Evolutionary conservation across 148 eudicot species (phyloP).

Genomic region (Silene conica): DNA sequence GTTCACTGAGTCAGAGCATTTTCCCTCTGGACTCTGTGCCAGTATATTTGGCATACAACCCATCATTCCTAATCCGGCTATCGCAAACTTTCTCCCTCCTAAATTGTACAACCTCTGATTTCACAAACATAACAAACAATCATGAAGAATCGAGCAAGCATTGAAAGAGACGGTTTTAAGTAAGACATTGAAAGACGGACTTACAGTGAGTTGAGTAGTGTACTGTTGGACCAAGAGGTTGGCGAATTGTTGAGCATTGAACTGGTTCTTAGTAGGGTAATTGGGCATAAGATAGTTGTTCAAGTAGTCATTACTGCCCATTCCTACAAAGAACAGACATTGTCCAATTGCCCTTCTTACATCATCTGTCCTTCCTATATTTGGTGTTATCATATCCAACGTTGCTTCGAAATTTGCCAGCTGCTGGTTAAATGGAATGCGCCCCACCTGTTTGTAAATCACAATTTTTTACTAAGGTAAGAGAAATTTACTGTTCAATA

Average conservation of each 20-base stretch:
- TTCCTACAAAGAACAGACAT: constrained; percentile 75
- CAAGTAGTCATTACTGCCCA: constrained; percentile 98
- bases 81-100: constrained; percentile 74
- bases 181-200: neutral
- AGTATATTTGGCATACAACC: constrained; percentile 89
- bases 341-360: constrained; percentile 42
- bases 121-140: neutral
- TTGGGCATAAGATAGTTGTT: constrained; percentile 97
- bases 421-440: constrained; percentile 84
- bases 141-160: too few relatives aligned
- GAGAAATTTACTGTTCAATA: too few relatives aligned
- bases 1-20: constrained; percentile 68
- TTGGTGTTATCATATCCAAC: constrained; percentile 47
- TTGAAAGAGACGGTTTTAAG: too few relatives aligned
- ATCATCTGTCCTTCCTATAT: constrained; percentile 39
- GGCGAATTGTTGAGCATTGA: constrained; percentile 59
- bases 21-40: constrained; percentile 45
- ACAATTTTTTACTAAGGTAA: too few relatives aligned
- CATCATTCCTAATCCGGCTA: constrained; percentile 78
- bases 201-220: constrained; percentile 63
- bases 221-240: constrained; percentile 61
- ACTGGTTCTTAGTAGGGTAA: constrained; percentile 64
- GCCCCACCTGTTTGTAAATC: constrained; percentile 45
- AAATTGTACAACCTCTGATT: constrained; percentile 73
- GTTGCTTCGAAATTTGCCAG: constrained; percentile 67